These are phyloP conservation scores for Debaryomyces fabryi DNA, from an alignment of 1,139 yeast genomes.

Conservation along the genomic window DNA sequence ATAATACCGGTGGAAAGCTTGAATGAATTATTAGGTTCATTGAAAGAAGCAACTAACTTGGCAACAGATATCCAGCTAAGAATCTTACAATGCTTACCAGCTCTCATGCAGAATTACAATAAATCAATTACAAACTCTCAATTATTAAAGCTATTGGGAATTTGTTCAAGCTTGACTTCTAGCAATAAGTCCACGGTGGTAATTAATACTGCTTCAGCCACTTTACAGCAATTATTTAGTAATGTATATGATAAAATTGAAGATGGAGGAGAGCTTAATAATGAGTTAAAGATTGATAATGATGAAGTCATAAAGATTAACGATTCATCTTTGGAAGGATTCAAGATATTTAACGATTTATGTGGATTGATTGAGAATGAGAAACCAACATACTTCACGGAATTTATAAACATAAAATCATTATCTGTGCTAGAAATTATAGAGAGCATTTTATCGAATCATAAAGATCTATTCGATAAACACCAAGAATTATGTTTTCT, in stretches of 20 bases:
- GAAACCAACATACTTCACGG: constrained; percentile 50
- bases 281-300: constrained; percentile 46
- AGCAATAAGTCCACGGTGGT: constrained; percentile 76
- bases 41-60: constrained; percentile 72
- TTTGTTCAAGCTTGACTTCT: constrained; percentile 73
- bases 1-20: constrained; percentile 56
- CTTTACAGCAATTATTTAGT: constrained; percentile 81
- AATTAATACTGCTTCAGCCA: constrained; percentile 90
- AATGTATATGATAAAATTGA: constrained; percentile 70
- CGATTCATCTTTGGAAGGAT: constrained; percentile 67
- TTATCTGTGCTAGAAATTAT: constrained; percentile 78
- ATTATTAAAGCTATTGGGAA: constrained; percentile 60
- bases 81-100: constrained; percentile 82
- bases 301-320: constrained; percentile 47
- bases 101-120: constrained; percentile 67
- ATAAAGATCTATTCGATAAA: constrained; percentile 53
- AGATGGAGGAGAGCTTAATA: constrained; percentile 18
- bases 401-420: constrained; percentile 56
- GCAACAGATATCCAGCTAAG: constrained; percentile 85
- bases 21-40: constrained; percentile 59
- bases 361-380: constrained; percentile 68
- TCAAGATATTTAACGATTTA: constrained; percentile 67
- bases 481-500: constrained; percentile 69
- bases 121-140: constrained; percentile 55
- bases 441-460: constrained; percentile 66